Evolutionary conservation across 306 rosid genomes (phyloP), one percentile per base, ranked within the genome.

Genomic region (Senna tora): DNA sequence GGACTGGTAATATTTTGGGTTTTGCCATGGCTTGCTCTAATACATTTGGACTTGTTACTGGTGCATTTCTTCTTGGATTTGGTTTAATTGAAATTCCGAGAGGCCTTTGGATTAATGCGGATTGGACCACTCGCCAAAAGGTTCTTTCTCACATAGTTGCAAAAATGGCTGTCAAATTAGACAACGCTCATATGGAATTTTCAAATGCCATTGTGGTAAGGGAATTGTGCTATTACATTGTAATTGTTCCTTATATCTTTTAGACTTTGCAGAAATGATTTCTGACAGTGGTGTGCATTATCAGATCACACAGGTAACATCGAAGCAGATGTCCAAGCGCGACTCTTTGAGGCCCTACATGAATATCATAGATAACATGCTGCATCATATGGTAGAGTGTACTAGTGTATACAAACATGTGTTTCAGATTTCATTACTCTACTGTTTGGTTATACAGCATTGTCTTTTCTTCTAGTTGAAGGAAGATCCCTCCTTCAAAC

Each of bases 1-100:
- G 98, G 97, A 81, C 55, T 42, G 88, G 94, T 22, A 75, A 83
- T 72, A 66, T 93, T 60, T 65, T 84, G 72, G 98, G 97, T 39
- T 86, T 89, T 42, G 97, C 98, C 78, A 93, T 93, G 98, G 97
- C 87, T 17, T 87, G 97, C 80, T 93, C 98, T n/a, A 93, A 93
- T 80, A 93, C 98, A 67, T 93, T 93, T 84, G 98, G 98, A 63
- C 90, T 93, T 55, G 98, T 93, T 33, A 93, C 98, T 0, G 98
- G 98, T 66, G 98, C 96, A 51, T 93, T 93, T 83, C 94, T 93
- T 68, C 97, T 93, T 71, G 98, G 98, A 70, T 93, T 90, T 85
- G 97, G 98, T 55, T 78, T 90, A 92, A 89, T 92, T 84, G 98
- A 93, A 87, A 93, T 93, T 82, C 98, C 97, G 32, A 91, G 81